Evolutionary conservation across 371 early-diverging fungal species (phyloP).

Genomic region (Mortierella sp.): DNA sequence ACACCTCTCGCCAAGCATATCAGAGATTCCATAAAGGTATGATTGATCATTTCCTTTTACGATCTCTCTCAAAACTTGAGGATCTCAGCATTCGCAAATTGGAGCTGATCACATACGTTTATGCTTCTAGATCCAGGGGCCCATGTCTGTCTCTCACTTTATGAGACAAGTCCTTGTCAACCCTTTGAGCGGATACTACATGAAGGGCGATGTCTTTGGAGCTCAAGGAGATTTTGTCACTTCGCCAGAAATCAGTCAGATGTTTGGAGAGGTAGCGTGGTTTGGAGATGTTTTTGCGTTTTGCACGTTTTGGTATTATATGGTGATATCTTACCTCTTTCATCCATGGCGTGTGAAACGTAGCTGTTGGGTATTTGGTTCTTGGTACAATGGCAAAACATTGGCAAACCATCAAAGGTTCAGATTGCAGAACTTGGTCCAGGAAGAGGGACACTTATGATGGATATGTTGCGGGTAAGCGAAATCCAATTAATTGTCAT

Average conservation of each 20-base stretch:
- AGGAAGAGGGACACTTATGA: slow-evolving; percentile 94
- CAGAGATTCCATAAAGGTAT: slow-evolving; percentile 71
- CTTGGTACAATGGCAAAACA: slow-evolving; percentile 77
- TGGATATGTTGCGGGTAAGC: slow-evolving; percentile 88
- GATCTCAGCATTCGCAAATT: neutral
- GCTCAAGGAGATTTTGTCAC: slow-evolving; percentile 94
- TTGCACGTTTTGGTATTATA: neutral
- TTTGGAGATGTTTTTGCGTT: neutral
- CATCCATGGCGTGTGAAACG: too few relatives aligned
- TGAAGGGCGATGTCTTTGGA: slow-evolving; percentile 93
- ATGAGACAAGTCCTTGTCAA: slow-evolving; percentile 92
- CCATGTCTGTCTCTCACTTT: slow-evolving; percentile 88
- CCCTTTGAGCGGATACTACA: slow-evolving; percentile 94
- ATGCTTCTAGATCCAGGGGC: slow-evolving; percentile 74
- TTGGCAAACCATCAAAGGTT: slow-evolving; percentile 70
- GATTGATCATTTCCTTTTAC: neutral
- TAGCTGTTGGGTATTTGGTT: slow-evolving; percentile 86
- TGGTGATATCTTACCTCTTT: too few relatives aligned
- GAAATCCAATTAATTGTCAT: too few relatives aligned
- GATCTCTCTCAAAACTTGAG: neutral
- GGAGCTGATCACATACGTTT: neutral
- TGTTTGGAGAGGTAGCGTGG: slow-evolving; percentile 91
- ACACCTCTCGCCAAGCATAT: slow-evolving; percentile 74
- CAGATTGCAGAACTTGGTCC: slow-evolving; percentile 94
- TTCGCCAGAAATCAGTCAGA: slow-evolving; percentile 96